Conservation (phyloP, 140 eudicot genomes). For the Flaveria floridana region DNA sequence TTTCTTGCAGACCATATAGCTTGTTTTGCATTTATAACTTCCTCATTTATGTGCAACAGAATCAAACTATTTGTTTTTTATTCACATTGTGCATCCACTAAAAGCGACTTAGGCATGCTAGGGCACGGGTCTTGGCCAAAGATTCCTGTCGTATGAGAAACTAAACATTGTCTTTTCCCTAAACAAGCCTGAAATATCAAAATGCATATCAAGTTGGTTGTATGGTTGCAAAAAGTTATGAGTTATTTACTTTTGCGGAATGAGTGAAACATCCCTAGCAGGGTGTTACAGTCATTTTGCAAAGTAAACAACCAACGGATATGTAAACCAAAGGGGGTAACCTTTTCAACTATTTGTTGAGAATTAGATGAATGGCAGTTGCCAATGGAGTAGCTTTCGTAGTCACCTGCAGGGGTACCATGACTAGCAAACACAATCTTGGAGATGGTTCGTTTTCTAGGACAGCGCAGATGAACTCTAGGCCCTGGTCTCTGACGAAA, state of each 20-base stretch:
- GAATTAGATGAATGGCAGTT: constrained; percentile 61
- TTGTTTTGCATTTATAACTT: neutral
- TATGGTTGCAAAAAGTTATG: neutral
- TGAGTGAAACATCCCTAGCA: neutral
- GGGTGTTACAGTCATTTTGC: neutral
- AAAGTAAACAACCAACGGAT: neutral
- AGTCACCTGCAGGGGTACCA: constrained; percentile 61
- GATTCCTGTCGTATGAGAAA: constrained; percentile 32
- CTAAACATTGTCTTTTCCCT: constrained; percentile 54
- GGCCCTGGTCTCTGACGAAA: constrained; percentile 37
- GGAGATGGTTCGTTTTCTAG: constrained; percentile 42
- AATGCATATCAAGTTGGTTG: neutral
- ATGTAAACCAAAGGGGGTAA: constrained; percentile 3
- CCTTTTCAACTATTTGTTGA: constrained; percentile 49
- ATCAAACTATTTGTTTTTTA: constrained; percentile 22
- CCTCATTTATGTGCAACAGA: constrained; percentile 11
- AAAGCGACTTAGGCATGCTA: constrained; percentile 47
- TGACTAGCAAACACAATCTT: constrained; percentile 63
- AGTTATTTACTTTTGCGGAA: neutral
- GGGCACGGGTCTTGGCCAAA: constrained; percentile 73
- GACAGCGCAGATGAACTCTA: constrained; percentile 52
- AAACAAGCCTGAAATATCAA: constrained; percentile 60
- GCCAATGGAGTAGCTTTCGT: constrained; percentile 48
- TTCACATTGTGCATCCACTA: constrained; percentile 62
- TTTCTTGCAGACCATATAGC: constrained; percentile 16